Evolutionary conservation across 495 filamentous ascomycete genomes (phyloP).

Genomic region (Aspergillus diversus): DNA sequence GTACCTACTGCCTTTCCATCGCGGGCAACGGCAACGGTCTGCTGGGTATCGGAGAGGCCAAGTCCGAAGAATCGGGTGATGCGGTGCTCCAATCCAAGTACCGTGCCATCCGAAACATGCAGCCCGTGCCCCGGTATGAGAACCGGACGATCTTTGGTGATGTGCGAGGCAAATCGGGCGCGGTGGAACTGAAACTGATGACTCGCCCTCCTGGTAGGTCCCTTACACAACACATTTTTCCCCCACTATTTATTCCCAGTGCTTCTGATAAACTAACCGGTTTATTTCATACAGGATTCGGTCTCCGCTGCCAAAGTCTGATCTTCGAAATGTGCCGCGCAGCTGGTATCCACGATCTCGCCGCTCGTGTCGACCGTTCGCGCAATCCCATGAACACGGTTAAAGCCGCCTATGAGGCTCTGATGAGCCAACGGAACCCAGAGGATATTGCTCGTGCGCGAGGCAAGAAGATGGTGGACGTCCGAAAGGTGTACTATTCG

Average conservation of each 20-base stretch:
- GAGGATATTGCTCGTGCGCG: conserved; percentile 84
- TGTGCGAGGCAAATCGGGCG: conserved; percentile 82
- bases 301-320: conserved; percentile 83
- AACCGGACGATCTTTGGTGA: conserved; percentile 87
- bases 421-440: conserved; percentile 80
- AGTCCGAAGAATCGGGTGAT: conserved; percentile 70
- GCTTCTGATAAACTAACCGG: conserved; percentile 19
- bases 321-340: conserved; percentile 91
- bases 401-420: conserved; percentile 83
- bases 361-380: conserved; percentile 74
- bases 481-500: conserved; percentile 95
- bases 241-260: not conserved
- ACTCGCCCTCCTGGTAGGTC: conserved; percentile 83
- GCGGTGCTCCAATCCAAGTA: conserved; percentile 68
- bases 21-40: conserved; percentile 85
- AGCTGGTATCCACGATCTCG: conserved; percentile 82
- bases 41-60: conserved; percentile 87
- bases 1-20: conserved; percentile 69
- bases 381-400: conserved; percentile 96
- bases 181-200: conserved; percentile 76
- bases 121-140: conserved; percentile 87
- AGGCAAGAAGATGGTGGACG: conserved; percentile 94
- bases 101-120: conserved; percentile 82
- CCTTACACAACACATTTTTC: not conserved
- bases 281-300: conserved; percentile 67